These are phyloP conservation scores for Calophaca sinica DNA, from an alignment of 306 rosid genomes.

Conservation along the genomic window DNA sequence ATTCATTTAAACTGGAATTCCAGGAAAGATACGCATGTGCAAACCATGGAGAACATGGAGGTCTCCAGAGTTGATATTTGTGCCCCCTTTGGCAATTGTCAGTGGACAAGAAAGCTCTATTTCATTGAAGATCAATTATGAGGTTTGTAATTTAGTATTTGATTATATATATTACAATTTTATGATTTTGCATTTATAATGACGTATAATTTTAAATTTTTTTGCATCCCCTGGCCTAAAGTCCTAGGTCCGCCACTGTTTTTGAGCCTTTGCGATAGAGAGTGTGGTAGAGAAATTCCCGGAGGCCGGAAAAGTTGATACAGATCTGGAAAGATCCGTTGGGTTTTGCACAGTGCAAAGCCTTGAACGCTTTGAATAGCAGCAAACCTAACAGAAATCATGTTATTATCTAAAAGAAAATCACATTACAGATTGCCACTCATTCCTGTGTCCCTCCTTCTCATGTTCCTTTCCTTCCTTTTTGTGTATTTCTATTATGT, in stretches of 20 bases:
- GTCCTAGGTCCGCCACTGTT: no score
- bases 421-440: conserved; percentile 50
- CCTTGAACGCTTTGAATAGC: conserved; percentile 47
- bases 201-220: no score
- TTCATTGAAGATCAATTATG: no score
- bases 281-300: no score
- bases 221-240: no score
- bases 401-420: conserved; percentile 51
- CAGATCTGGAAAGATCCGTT: no score
- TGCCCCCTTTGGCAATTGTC: conserved; percentile 85
- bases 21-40: conserved; percentile 57
- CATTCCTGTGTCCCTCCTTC: conserved; percentile 47
- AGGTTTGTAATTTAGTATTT: no score
- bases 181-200: no score
- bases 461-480: conserved; percentile 47
- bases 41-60: conserved; percentile 67
- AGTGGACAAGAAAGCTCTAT: conserved; percentile 81
- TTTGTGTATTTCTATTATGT: conserved; percentile 53
- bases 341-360: background rate
- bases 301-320: no score
- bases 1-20: conserved; percentile 45
- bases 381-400: conserved; percentile 41
- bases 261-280: no score
- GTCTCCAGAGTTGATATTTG: conserved; percentile 86
- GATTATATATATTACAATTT: no score